Base-by-base conservation (phyloP, 192 early-diverging fungal species). In the Chytriomyces confervae region DNA sequence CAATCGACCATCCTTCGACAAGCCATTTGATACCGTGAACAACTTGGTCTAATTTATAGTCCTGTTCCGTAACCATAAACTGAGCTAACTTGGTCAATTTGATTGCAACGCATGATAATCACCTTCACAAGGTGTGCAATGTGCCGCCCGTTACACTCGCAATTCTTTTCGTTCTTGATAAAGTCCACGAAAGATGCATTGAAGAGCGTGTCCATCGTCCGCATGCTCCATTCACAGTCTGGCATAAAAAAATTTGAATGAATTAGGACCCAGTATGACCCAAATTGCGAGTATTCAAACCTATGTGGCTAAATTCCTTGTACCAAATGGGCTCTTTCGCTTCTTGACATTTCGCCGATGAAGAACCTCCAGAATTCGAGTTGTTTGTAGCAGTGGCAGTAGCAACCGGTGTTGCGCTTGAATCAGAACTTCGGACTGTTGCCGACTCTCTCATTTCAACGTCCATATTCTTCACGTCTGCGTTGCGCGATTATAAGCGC, bases 151-250 rank as follows among this genome's bases (percentile, higher is more conserved):
- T 83, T 81, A 7, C 72, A 77, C 0, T 84, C 83, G 67, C 80
- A 82, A 60, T 84, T 84, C 23, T 62, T 61, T 29, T 84, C 83
- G 66, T 75, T 77, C 13, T 82, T 80, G 18, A 84, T 73, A 62
- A 82, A 84, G 20, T 84, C 83, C 53, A 77, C 67, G 65, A 84
- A 84, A 23, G 83, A 73, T 5, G 83, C 83, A 62, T 79, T 79
- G 70, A 73, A 83, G 3, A 84, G 72, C 2, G 63, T 46, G 78
- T 84, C 83, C 83, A 84, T 84, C 6, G 83, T 77, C 64, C 78
- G 80, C 83, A 84, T 84, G 18, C 62, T 69, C 83, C 83, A 84
- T 45, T 84, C 83, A 27, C 76, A 74, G 64, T 80, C 73, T 23
- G 23, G 5, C 18, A 5, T n/a, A 61, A 23, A 0, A n/a, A n/a